phyloP scores from a whole-genome alignment of 169 alveolate genomes.

The Eimeria praecox region DNA sequence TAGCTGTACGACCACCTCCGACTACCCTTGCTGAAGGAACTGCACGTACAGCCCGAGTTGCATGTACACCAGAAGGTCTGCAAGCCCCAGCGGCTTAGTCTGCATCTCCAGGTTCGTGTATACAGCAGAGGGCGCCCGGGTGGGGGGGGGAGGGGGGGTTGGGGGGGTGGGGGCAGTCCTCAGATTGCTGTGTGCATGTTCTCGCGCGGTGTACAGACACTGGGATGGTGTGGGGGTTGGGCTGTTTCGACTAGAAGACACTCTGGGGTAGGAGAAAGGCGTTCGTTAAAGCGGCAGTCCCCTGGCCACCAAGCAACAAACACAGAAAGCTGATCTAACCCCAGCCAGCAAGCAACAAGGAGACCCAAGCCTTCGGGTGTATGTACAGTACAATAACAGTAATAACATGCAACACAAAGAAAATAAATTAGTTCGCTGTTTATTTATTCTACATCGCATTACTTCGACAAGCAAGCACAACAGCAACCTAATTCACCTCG shows the following conservation, averaged over 20 bases:
- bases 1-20: constrained; percentile 4
- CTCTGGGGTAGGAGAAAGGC: not conserved
- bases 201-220: constrained; percentile 25
- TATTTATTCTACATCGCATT: too few species aligned
- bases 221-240: not conserved
- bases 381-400: not conserved
- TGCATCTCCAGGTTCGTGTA: too few species aligned
- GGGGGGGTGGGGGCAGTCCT: too few species aligned
- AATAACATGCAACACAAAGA: not conserved
- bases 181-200: not conserved
- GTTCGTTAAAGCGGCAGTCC: not conserved
- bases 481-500: too few species aligned
- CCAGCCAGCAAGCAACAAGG: too few species aligned
- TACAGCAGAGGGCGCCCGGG: too few species aligned
- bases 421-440: too few species aligned
- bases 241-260: not conserved
- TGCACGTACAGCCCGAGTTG: not conserved
- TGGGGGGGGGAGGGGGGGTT: too few species aligned
- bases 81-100: too few species aligned
- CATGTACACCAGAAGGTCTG: not conserved
- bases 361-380: not conserved
- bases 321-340: too few species aligned
- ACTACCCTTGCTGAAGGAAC: not conserved
- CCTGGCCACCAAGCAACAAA: too few species aligned
- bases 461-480: too few species aligned